Percentiles rank a stretch among this genome's conserved stretches.
Conservation (phyloP, 257 asterid genomes). For the Nicotiana undulata region DNA sequence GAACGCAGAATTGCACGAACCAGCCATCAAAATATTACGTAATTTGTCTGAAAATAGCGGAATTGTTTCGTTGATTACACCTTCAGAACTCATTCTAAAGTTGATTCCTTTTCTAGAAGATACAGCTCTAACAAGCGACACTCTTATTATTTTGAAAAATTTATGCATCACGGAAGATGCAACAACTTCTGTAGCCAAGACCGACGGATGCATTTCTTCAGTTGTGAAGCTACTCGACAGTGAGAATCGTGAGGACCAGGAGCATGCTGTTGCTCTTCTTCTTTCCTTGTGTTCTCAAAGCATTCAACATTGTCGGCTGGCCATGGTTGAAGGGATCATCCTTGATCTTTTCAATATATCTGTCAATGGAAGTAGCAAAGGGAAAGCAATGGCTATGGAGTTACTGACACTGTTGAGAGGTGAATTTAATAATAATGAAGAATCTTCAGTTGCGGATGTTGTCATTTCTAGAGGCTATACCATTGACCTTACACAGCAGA, state of each 20-base stretch:
- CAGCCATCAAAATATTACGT: conserved; percentile 38
- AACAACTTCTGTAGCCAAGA: conserved; percentile 34
- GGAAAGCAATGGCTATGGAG: conserved; percentile 81
- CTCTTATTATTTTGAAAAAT: conserved; percentile 60
- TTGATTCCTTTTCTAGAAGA: conserved; percentile 22
- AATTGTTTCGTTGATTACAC: neutral
- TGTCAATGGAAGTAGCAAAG: conserved; percentile 71
- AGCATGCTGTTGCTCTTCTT: conserved; percentile 84
- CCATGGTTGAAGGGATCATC: conserved; percentile 70
- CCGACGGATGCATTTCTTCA: conserved; percentile 43
- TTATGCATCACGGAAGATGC: conserved; percentile 48
- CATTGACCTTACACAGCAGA: neutral
- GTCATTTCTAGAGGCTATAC: neutral
- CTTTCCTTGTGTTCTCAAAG: conserved; percentile 57
- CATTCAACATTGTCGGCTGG: conserved; percentile 64
- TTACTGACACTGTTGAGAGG: conserved; percentile 73
- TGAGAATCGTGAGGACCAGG: conserved; percentile 76
- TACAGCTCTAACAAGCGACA: conserved; percentile 65
- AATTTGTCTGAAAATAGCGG: conserved; percentile 36
- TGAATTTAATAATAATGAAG: neutral
- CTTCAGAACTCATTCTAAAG: neutral
- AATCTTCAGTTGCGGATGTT: neutral
- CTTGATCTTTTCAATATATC: conserved; percentile 74
- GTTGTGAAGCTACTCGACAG: conserved; percentile 33
- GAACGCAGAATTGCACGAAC: conserved; percentile 37